phyloP scores from a whole-genome alignment of 257 asterid species.

The Scutellaria minor region DNA sequence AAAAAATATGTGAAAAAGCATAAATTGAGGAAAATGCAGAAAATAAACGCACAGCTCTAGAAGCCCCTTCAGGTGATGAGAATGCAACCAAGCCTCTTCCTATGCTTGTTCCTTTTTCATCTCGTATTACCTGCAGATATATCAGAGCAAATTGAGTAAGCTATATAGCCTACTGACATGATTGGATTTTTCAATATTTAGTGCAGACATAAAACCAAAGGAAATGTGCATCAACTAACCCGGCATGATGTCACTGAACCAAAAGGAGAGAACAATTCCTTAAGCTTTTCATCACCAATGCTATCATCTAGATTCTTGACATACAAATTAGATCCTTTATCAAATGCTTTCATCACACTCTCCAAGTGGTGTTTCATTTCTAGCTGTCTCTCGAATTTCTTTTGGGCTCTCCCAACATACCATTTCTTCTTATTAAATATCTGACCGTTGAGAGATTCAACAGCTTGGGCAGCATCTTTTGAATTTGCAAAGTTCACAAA shows the following conservation, averaged over 20 bases:
- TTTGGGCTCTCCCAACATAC: conserved; percentile 88
- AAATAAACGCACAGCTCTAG: conserved; percentile 70
- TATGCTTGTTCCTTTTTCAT: conserved; percentile 72
- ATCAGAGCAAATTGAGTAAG: conserved; percentile 19
- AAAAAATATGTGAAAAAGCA: conserved; percentile 17
- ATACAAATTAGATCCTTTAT: conserved; percentile 68
- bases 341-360: conserved; percentile 63
- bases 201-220: conserved; percentile 5
- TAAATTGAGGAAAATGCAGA: neutral
- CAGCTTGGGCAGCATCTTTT: conserved; percentile 84
- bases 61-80: conserved; percentile 75
- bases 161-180: conserved; percentile 2
- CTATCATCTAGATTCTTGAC: conserved; percentile 73
- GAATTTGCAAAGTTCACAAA: conserved; percentile 77
- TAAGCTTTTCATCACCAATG: conserved; percentile 73
- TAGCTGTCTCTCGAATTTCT: conserved; percentile 75
- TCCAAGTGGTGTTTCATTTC: conserved; percentile 65
- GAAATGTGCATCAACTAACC: conserved; percentile 45
- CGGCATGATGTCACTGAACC: conserved; percentile 79
- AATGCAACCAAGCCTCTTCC: conserved; percentile 85
- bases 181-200: neutral
- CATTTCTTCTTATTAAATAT: conserved; percentile 67
- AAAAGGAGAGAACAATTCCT: conserved; percentile 70
- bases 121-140: conserved; percentile 69
- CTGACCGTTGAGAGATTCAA: conserved; percentile 71